These are phyloP conservation scores for Grammothele lineata DNA, from an alignment of 768 basidiomycete species.

Conservation along the genomic window DNA sequence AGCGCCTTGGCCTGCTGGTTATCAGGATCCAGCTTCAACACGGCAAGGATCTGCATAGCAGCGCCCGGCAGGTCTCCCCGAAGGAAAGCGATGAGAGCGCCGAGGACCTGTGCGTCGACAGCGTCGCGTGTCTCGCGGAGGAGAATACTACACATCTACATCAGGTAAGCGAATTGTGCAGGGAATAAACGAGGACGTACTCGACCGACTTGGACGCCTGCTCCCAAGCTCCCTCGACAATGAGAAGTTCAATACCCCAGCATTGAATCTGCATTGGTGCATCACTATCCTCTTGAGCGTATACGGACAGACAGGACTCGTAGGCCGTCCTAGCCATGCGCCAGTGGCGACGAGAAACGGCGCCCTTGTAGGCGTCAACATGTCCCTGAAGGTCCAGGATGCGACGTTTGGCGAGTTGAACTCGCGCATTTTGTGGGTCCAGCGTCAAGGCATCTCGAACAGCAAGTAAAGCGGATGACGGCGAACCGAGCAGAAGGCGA, in stretches of 20 bases:
- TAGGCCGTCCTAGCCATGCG: slow-evolving; percentile 4
- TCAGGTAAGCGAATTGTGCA: too few relatives aligned
- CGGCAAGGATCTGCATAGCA: slow-evolving; percentile 58
- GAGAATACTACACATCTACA: slow-evolving; percentile 48
- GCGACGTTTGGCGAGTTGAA: neutral
- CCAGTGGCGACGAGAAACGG: slow-evolving; percentile 2
- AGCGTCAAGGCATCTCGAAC: neutral
- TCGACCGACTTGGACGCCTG: neutral
- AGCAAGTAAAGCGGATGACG: neutral
- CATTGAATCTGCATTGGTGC: slow-evolving; percentile 5
- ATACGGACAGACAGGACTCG: slow-evolving; percentile 1
- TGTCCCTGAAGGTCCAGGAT: neutral
- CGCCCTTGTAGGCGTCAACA: neutral
- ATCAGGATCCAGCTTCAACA: slow-evolving; percentile 71
- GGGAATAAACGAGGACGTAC: slow-evolving; percentile 2
- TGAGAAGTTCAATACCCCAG: slow-evolving; percentile 5
- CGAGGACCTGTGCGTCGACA: slow-evolving; percentile 65
- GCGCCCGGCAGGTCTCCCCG: slow-evolving; percentile 62
- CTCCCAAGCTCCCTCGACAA: slow-evolving; percentile 4
- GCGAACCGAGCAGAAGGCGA: slow-evolving; percentile 3
- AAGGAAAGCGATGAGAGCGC: slow-evolving; percentile 74
- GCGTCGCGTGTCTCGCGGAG: slow-evolving; percentile 61
- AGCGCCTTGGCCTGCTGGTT: slow-evolving; percentile 59
- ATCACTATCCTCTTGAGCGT: neutral
- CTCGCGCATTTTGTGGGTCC: neutral